Conservation (phyloP, 495 filamentous ascomycete species). For the Penicillium malachiteum region DNA sequence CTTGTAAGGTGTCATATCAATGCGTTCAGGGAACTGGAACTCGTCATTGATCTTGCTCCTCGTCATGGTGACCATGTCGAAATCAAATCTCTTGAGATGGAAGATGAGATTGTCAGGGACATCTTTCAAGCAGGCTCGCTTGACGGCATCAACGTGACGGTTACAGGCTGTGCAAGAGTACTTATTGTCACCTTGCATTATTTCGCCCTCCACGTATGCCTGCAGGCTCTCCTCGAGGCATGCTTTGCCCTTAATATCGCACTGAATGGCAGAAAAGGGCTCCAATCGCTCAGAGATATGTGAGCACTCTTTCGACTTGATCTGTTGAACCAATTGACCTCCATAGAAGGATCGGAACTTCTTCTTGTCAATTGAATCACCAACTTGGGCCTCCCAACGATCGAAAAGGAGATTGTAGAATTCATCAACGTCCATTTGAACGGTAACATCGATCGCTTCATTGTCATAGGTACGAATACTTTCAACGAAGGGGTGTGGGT, state of each 20-base stretch:
- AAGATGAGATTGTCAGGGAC: conserved; percentile 94
- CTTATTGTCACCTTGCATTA: conserved; percentile 98
- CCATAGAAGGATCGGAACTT: conserved; percentile 83
- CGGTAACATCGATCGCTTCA: conserved; percentile 75
- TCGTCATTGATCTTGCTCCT: conserved; percentile 94
- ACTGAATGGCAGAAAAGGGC: conserved; percentile 92
- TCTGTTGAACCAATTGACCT: conserved; percentile 89
- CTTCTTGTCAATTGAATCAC: conserved; percentile 63
- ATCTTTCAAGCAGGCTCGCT: conserved; percentile 88
- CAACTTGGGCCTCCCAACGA: conserved; percentile 82
- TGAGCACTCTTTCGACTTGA: conserved; percentile 88
- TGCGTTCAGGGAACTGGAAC: conserved; percentile 79
- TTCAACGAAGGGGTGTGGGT: conserved; percentile 69
- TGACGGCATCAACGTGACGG: conserved; percentile 90
- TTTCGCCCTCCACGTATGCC: conserved; percentile 92
- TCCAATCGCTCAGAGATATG: conserved; percentile 91
- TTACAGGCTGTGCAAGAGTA: conserved; percentile 94
- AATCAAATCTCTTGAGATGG: conserved; percentile 95
- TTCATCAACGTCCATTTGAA: conserved; percentile 98
- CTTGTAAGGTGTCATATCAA: conserved; percentile 91
- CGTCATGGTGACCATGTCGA: conserved; percentile 79
- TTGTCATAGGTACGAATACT: conserved; percentile 83
- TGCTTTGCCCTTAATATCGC: conserved; percentile 92
- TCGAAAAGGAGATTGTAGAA: conserved; percentile 95
- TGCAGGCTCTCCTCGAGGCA: conserved; percentile 82